Base-by-base conservation (phyloP, 225 moss, liverwort and hornwort genomes). In the Antitrichia curtipendula region DNA sequence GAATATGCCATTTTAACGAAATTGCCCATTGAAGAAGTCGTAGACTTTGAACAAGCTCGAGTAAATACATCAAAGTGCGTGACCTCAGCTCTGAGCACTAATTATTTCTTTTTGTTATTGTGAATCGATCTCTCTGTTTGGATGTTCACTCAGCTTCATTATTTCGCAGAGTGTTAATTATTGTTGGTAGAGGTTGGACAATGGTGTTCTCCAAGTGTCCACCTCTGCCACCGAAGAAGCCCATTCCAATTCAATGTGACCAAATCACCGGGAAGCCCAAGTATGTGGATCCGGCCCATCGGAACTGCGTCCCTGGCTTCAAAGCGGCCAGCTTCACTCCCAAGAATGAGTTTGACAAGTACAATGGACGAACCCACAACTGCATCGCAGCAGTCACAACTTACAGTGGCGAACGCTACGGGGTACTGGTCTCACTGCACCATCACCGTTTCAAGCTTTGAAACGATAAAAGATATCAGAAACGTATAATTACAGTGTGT, bases 341-440 rank as follows among this genome's bases (percentile, higher is more conserved):
- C 78, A 86, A 86, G 32, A 82, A 89, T 36, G 82, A 85, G 78
- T 84, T 77, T 4, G 87, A 88, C 45, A 89, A 88, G 62, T 91
- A 89, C 69, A 78, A 90, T 74, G 91, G 89, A 34, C 91, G 85
- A 56, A 91, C 91, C 25, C 91, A 91, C 76, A 91, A 91, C 38
- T 91, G 91, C 7, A 86, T 87, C 32, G 81, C 89, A 61, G 49
- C 84, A 29, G 70, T 90, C 61, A 85, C 84, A 5, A 77, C 81
- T 41, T 82, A 69, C 3, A 86, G 85, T 11, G 89, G 91, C 3
- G 89, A 91, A 36, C 25, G 56, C 57, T 90, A 88, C 56, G 91
- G 87, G 82, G 91, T 91, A 88, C 50, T 84, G 86, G 17, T 38
- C 80, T 77, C 50, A 56, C 61, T n/a, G 9, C 66, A 58, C 13